Conservation (phyloP, 208 protist species). For the Trypanosoma mega region DNA sequence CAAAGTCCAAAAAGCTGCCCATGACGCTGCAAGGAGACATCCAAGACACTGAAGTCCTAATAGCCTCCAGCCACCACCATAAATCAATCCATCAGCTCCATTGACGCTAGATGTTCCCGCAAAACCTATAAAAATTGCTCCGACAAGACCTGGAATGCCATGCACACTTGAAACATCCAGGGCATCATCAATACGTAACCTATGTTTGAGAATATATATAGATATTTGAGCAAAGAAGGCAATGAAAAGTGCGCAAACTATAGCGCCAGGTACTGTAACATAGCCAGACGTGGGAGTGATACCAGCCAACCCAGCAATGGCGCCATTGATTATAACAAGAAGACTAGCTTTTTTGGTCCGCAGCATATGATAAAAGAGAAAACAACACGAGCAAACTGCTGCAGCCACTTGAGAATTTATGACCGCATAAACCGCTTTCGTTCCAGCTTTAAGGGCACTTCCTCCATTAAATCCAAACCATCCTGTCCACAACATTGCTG, state of each 20-base stretch:
- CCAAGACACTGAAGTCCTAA: slow-evolving; percentile 25
- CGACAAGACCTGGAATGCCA: slow-evolving; percentile 51
- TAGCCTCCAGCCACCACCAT: slow-evolving; percentile 29
- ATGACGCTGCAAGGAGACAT: slow-evolving; percentile 7
- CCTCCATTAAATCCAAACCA: slow-evolving; percentile 84
- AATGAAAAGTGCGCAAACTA: slow-evolving; percentile 41
- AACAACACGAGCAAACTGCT: slow-evolving; percentile 19
- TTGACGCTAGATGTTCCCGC: background rate
- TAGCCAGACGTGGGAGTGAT: slow-evolving; percentile 70
- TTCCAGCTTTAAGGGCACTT: slow-evolving; percentile 31
- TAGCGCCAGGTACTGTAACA: slow-evolving; percentile 33
- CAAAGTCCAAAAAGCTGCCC: slow-evolving; percentile 20
- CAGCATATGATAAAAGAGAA: slow-evolving; percentile 25
- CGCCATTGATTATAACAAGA: slow-evolving; percentile 44
- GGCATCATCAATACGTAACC: slow-evolving; percentile 57
- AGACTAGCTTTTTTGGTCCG: slow-evolving; percentile 20
- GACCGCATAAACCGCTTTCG: slow-evolving; percentile 37
- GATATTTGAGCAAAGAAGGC: slow-evolving; percentile 30
- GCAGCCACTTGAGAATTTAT: slow-evolving; percentile 55
- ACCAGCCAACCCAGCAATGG: slow-evolving; percentile 53
- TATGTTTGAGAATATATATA: slow-evolving; percentile 43
- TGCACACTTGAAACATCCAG: slow-evolving; percentile 61
- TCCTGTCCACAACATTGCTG: slow-evolving; percentile 49
- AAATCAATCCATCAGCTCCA: slow-evolving; percentile 33
- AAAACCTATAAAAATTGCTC: slow-evolving; percentile 45